These are phyloP conservation scores for Pseudogymnoascus sp. DNA, from an alignment of 2,329 filamentous ascomycete species.

Conservation along the genomic window DNA sequence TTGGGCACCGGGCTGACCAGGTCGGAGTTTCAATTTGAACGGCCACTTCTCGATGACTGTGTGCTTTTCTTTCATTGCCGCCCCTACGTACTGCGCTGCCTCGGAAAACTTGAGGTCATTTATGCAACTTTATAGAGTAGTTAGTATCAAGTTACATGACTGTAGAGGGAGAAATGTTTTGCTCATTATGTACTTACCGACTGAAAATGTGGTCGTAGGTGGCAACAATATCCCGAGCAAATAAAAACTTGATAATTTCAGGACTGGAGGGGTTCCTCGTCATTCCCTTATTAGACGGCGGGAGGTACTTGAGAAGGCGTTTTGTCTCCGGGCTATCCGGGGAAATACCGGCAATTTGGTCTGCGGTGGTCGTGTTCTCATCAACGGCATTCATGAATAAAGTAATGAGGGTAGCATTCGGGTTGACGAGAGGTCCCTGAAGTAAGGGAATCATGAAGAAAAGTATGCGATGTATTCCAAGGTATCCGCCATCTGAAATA, in stretches of 20 bases:
- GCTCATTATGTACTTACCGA: background rate
- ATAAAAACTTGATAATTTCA: background rate
- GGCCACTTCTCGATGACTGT: conserved; percentile 29
- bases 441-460: conserved; percentile 27
- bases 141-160: background rate
- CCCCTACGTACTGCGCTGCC: background rate
- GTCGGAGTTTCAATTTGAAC: conserved; percentile 19
- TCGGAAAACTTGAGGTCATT: background rate
- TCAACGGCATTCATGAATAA: conserved; percentile 33
- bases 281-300: background rate
- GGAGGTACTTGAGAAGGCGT: background rate
- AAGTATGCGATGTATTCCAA: conserved; percentile 25
- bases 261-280: background rate
- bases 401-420: conserved; percentile 33
- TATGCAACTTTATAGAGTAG: background rate
- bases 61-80: background rate
- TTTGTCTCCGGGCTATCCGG: background rate
- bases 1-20: conserved; percentile 20
- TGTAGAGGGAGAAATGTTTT: background rate
- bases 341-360: background rate
- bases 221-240: background rate
- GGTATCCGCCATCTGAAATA: conserved; percentile 28
- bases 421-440: conserved; percentile 25
- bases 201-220: background rate
- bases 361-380: conserved; percentile 13